Evolutionary conservation across 1,139 yeast genomes (phyloP).

Genomic region (Blastobotrys serpentis): DNA sequence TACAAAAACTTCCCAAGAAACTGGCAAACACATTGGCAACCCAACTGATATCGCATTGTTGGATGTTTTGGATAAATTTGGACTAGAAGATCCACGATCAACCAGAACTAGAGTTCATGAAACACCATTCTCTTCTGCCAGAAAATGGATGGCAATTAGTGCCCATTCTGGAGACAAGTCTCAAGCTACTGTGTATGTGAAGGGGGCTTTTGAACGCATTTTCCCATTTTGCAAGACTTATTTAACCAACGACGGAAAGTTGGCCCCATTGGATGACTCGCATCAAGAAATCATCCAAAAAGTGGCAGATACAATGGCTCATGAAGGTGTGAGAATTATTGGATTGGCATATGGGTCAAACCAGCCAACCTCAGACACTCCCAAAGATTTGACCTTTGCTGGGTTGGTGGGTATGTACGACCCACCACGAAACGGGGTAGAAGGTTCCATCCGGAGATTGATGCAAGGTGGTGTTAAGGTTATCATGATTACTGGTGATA

Average conservation of each 20-base stretch:
- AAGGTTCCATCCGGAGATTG: constrained; percentile 64
- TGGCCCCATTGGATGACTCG: constrained; percentile 52
- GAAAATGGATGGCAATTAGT: constrained; percentile 88
- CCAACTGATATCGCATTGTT: constrained; percentile 91
- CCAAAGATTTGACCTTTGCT: constrained; percentile 59
- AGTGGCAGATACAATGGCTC: constrained; percentile 65
- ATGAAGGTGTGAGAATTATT: constrained; percentile 82
- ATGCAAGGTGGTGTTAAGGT: constrained; percentile 93
- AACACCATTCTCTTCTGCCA: constrained; percentile 76
- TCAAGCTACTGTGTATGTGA: constrained; percentile 62
- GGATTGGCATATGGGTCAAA: constrained; percentile 64
- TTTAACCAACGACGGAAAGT: constrained; percentile 56
- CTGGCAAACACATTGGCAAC: constrained; percentile 76
- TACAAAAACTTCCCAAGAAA: constrained; percentile 59
- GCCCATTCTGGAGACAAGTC: constrained; percentile 59
- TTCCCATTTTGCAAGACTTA: constrained; percentile 60
- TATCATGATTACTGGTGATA: constrained; percentile 96
- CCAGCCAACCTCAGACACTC: constrained; percentile 38
- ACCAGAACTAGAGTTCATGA: constrained; percentile 62
- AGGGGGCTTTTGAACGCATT: constrained; percentile 88
- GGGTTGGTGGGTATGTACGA: constrained; percentile 95
- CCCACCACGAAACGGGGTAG: constrained; percentile 89
- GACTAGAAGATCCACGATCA: constrained; percentile 65
- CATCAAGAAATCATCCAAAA: constrained; percentile 47
- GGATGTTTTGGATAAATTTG: constrained; percentile 70